phyloP scores from a whole-genome alignment of 1,139 yeast species.

The Ogataea hybrid region DNA sequence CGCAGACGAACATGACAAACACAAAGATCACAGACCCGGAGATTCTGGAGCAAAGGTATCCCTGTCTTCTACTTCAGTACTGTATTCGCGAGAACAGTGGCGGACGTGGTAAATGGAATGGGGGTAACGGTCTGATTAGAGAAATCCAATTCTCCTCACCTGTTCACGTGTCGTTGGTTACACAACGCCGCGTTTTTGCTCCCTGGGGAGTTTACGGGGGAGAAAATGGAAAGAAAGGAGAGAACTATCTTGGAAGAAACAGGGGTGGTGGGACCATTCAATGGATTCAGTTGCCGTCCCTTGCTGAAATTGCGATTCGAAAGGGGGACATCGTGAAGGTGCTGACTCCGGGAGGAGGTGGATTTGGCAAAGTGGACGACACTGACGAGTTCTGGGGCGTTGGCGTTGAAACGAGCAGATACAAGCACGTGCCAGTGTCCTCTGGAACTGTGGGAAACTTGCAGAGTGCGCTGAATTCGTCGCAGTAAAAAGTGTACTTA shows the following conservation, averaged over 20 bases:
- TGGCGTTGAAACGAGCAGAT: background rate
- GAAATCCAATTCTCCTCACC: conserved; percentile 36
- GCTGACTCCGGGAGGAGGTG: conserved; percentile 47
- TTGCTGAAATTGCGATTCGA: conserved; percentile 29
- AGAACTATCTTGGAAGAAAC: conserved; percentile 26
- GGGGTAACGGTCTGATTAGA: conserved; percentile 38
- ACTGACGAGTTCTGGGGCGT: background rate
- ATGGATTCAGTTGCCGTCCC: conserved; percentile 31
- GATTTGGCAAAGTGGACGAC: conserved; percentile 33
- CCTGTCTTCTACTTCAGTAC: conserved; percentile 36
- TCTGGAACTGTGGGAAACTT: background rate
- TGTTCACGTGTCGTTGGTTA: conserved; percentile 29
- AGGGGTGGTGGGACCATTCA: conserved; percentile 22
- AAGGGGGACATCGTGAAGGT: conserved; percentile 40
- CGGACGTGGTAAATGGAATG: conserved; percentile 38
- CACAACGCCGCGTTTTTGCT: conserved; percentile 33
- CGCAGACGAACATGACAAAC: conserved; percentile 43
- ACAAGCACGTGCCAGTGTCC: background rate
- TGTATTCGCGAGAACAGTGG: conserved; percentile 36
- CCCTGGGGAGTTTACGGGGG: conserved; percentile 28
- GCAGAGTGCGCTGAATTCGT: background rate
- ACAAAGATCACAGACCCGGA: conserved; percentile 44
- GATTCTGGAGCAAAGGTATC: conserved; percentile 39
- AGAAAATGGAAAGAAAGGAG: conserved; percentile 18
- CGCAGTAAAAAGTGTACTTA: background rate